Base-by-base conservation (phyloP, 257 asterid genomes). In the Osmanthus fragrans region DNA sequence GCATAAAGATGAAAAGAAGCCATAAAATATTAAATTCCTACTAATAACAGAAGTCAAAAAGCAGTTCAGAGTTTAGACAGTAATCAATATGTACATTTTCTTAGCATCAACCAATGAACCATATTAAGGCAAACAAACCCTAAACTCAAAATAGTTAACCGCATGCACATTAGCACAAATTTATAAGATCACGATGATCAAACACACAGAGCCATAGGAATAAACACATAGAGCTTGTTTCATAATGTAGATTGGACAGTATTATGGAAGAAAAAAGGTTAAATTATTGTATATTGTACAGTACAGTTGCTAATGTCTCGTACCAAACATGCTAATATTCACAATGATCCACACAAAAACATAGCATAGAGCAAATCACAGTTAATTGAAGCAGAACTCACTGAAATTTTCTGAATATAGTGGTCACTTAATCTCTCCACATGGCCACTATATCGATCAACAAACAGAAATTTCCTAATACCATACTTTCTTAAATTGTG, bases 401-500 rank as follows among this genome's bases (percentile, higher is more conserved):
- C 97, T 58, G 85, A 77, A 70, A 92, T 89, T 86, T 89, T 92
- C 79, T 83, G 82, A 25, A 81, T 84, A 70, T 92, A 90, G 60
- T 89, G 91, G 37, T 73, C 85, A 77, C 89, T 84, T 78, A 92
- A 88, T 80, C 92, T 82, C 45, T 89, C 96, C 36, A 83, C 86
- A 73, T 87, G 91, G 18, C 97, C 97, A 76, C 88, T 92, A 74
- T 88, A 81, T 63, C 94, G 86, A 85, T 92, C 97, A 58, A 92
- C 95, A 83, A 92, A 92, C 74, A 92, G 89, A 74, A 92, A 92
- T 82, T 88, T 92, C 88, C 96, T 85, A 47, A 92, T 83, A 32
- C 95, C 95, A 75, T 92, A 91, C 71, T 92, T 92, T 67, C 97
- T 78, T 86, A 91, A 78, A 54, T 91, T 91, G 71, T 92, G 97